Evolutionary conservation across 805 yeast species (phyloP).

Genomic region (Yarrowia sp.): DNA sequence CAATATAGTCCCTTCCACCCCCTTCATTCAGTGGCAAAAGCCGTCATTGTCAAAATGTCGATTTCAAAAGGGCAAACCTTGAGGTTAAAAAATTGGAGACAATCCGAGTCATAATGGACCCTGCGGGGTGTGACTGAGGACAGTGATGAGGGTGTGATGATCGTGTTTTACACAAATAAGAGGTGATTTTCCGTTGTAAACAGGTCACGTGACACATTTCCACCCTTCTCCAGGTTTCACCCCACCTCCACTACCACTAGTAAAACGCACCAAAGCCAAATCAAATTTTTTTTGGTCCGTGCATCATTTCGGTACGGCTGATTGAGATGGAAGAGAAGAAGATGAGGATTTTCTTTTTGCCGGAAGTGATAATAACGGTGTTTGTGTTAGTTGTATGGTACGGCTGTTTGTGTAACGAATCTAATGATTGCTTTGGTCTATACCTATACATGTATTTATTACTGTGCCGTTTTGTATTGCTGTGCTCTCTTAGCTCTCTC

Average conservation of each 20-base stretch:
- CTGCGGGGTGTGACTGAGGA: neutral
- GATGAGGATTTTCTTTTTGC: neutral
- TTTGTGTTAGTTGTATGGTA: neutral
- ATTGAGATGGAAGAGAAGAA: neutral
- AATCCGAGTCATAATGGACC: slow-evolving; percentile 14
- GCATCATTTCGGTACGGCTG: slow-evolving; percentile 9
- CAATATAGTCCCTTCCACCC: no score
- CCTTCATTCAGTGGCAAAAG: neutral
- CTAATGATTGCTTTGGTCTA: no score
- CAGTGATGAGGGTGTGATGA: neutral
- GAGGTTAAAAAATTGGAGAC: slow-evolving; percentile 1
- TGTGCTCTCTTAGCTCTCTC: neutral
- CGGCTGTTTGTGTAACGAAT: neutral
- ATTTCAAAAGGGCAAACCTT: neutral
- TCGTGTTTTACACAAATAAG: no score
- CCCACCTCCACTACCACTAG: neutral
- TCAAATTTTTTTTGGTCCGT: neutral
- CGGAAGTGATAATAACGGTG: neutral
- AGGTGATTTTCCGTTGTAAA: no score
- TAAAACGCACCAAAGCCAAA: no score
- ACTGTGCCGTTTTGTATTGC: neutral
- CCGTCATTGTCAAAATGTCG: neutral
- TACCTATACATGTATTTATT: no score
- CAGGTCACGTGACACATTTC: neutral
- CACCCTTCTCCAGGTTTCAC: no score